Evolutionary conservation across 108 stramenopile genomes (phyloP).

Genomic region (Skeletonema marinoi): DNA sequence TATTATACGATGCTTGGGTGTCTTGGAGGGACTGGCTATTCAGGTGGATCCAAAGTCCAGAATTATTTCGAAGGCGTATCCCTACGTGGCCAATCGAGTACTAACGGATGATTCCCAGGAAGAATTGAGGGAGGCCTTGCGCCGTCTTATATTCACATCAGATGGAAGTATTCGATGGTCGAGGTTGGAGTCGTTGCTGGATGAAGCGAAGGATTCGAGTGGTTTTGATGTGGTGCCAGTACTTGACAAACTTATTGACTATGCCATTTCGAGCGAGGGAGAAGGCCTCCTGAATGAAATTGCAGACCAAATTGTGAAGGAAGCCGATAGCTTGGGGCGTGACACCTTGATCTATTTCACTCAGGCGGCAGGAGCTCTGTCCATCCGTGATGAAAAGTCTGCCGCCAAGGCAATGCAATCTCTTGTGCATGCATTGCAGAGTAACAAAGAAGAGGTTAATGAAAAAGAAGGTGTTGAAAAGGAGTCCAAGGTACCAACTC

Average conservation of each 20-base stretch:
- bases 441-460: background rate
- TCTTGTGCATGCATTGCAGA: slow-evolving; percentile 37
- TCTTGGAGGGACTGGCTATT: slow-evolving; percentile 94
- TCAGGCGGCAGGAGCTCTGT: slow-evolving; percentile 59
- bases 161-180: slow-evolving; percentile 88
- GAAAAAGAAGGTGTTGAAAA: background rate
- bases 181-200: slow-evolving; percentile 87
- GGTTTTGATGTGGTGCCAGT: slow-evolving; percentile 88
- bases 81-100: slow-evolving; percentile 94
- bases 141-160: slow-evolving; percentile 77
- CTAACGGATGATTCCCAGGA: slow-evolving; percentile 88
- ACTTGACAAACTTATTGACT: slow-evolving; percentile 82
- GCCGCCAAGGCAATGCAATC: slow-evolving; percentile 73
- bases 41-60: slow-evolving; percentile 91
- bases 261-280: slow-evolving; percentile 81
- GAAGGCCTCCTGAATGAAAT: slow-evolving; percentile 69
- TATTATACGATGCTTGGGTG: slow-evolving; percentile 96
- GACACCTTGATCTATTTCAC: slow-evolving; percentile 69
- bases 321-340: slow-evolving; percentile 73
- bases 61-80: slow-evolving; percentile 93
- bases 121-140: slow-evolving; percentile 83
- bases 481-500: slow-evolving; percentile 19
- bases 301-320: slow-evolving; percentile 74
- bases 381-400: slow-evolving; percentile 66
- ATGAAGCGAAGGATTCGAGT: slow-evolving; percentile 75